Evolutionary conservation across 805 yeast genomes (phyloP).

Genomic region (Yarrowia sp.): DNA sequence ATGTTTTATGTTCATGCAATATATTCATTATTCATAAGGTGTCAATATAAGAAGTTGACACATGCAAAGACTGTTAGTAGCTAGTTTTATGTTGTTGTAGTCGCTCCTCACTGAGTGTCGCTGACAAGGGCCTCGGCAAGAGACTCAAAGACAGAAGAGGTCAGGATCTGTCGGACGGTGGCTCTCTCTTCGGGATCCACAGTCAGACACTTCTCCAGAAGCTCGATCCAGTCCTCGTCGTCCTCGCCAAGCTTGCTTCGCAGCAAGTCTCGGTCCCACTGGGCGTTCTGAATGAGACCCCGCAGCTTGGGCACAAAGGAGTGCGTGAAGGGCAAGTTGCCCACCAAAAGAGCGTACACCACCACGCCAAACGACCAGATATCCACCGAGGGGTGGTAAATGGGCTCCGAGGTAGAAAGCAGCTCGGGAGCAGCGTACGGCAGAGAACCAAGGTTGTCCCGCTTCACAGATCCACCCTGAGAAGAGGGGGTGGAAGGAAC

Average conservation of each 20-base stretch:
- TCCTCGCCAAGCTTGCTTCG: conserved; percentile 21
- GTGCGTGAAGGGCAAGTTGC: conserved; percentile 79
- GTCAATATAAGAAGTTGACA: conserved; percentile 1
- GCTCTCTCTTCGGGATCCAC: conserved; percentile 29
- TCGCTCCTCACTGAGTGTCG: neutral
- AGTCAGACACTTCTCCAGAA: conserved; percentile 30
- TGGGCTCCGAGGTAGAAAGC: conserved; percentile 53
- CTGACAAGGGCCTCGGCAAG: conserved; percentile 23
- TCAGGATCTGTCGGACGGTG: conserved; percentile 27
- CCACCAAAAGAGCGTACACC: conserved; percentile 67
- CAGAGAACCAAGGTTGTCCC: conserved; percentile 68
- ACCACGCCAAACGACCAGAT: conserved; percentile 90
- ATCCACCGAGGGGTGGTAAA: conserved; percentile 67
- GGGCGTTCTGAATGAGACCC: conserved; percentile 66
- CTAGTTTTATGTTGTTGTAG: neutral
- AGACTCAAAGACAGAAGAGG: conserved; percentile 19
- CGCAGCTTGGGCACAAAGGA: conserved; percentile 77
- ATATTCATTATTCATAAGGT: conserved; percentile 24
- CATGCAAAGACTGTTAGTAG: conserved; percentile 22
- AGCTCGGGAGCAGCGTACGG: conserved; percentile 94
- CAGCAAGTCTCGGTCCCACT: conserved; percentile 52
- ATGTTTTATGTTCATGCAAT: neutral
- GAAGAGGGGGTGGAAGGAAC: conserved; percentile 18
- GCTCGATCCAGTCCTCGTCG: conserved; percentile 28
- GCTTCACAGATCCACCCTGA: conserved; percentile 23